phyloP scores from a whole-genome alignment of 139 green algal genomes.

The Tetradesmus obliquus region DNA sequence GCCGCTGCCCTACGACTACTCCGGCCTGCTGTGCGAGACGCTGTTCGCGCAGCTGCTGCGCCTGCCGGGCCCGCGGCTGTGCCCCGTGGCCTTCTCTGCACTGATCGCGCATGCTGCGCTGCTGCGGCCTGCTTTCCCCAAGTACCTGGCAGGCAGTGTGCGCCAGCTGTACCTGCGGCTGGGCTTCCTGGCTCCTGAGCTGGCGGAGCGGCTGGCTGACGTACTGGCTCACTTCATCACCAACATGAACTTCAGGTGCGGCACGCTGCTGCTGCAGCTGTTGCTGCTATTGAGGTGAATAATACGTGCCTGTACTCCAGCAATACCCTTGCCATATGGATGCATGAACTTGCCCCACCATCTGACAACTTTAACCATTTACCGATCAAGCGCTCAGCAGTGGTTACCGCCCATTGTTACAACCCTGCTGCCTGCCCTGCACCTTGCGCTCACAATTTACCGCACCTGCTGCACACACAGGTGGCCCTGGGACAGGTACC shows the following conservation, averaged over 20 bases:
- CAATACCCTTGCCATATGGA: neutral
- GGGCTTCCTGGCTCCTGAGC: slow-evolving; percentile 75
- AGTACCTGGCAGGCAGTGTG: slow-evolving; percentile 64
- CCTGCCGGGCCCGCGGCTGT: slow-evolving; percentile 74
- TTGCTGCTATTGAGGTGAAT: neutral
- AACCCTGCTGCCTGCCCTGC: slow-evolving; percentile 24
- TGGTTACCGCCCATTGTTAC: neutral
- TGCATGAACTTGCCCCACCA: neutral
- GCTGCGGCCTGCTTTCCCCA: slow-evolving; percentile 48
- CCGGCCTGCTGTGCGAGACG: slow-evolving; percentile 80
- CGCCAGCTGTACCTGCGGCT: slow-evolving; percentile 67
- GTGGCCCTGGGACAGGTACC: slow-evolving; percentile 87
- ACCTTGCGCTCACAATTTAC: slow-evolving; percentile 91
- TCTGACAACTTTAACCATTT: neutral
- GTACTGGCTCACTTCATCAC: slow-evolving; percentile 42
- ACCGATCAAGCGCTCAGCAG: neutral
- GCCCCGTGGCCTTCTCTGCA: slow-evolving; percentile 85
- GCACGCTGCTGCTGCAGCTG: neutral
- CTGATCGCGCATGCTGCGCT: slow-evolving; percentile 91
- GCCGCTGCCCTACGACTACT: slow-evolving; percentile 72
- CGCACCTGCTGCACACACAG: slow-evolving; percentile 57
- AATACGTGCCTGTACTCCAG: neutral
- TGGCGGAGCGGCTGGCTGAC: slow-evolving; percentile 42
- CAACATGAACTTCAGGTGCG: slow-evolving; percentile 45
- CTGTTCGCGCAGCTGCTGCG: slow-evolving; percentile 91